Percentiles rank a stretch among this genome's conserved stretches.
These are phyloP conservation scores for Talaromyces sp. DNA, from an alignment of 2,329 filamentous ascomycete species.

Conservation along the genomic window DNA sequence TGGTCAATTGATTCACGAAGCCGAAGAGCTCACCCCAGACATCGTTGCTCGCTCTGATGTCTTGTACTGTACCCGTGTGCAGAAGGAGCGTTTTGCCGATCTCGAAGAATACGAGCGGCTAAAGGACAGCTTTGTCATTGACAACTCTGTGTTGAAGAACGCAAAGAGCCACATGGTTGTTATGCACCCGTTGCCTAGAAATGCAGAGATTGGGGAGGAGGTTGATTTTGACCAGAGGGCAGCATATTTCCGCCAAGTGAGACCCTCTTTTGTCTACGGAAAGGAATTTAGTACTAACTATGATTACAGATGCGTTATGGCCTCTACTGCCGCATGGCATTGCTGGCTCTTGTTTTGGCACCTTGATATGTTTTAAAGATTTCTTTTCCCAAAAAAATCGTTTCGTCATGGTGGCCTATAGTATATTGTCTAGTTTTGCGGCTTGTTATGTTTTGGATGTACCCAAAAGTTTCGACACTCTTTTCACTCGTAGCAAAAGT, in stretches of 20 bases:
- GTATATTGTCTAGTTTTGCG: background rate
- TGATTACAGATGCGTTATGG: slow-evolving; percentile 82
- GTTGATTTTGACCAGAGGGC: slow-evolving; percentile 96
- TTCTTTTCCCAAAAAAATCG: slow-evolving; percentile 1
- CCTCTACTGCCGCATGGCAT: slow-evolving; percentile 94
- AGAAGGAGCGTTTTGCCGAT: slow-evolving; percentile 91
- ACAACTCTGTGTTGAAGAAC: slow-evolving; percentile 82
- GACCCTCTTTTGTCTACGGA: slow-evolving; percentile 29
- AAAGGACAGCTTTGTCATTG: slow-evolving; percentile 82
- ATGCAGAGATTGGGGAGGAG: slow-evolving; percentile 89
- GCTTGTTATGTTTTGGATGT: slow-evolving; percentile 5
- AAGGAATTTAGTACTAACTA: slow-evolving; percentile 36
- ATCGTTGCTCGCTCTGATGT: slow-evolving; percentile 84
- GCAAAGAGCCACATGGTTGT: slow-evolving; percentile 92
- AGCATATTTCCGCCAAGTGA: slow-evolving; percentile 98
- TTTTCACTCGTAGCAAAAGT: slow-evolving; percentile 1
- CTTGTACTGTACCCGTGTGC: slow-evolving; percentile 92
- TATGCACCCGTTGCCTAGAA: slow-evolving; percentile 90
- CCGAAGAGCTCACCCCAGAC: slow-evolving; percentile 74
- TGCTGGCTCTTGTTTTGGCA: slow-evolving; percentile 88
- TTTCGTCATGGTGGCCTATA: background rate
- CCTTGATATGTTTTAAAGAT: slow-evolving; percentile 23
- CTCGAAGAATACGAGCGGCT: slow-evolving; percentile 75
- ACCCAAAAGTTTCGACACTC: slow-evolving; percentile 8
- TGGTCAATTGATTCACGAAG: slow-evolving; percentile 72